These are phyloP conservation scores for Podila clonocystis DNA, from an alignment of 192 early-diverging fungal genomes.

Conservation along the genomic window DNA sequence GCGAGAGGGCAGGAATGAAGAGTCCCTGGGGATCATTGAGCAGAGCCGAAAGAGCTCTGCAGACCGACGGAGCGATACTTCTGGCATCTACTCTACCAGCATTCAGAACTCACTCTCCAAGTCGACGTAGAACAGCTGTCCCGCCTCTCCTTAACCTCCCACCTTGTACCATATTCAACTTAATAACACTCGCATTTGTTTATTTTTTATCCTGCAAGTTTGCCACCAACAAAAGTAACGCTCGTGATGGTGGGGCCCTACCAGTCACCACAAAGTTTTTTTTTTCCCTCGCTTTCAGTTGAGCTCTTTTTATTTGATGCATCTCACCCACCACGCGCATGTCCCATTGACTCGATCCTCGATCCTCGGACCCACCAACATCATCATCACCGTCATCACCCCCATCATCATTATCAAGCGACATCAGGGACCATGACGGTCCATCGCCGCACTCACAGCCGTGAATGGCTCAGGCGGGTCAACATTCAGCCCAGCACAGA, in stretches of 20 bases:
- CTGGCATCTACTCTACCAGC: conserved; percentile 18
- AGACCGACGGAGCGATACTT: conserved; percentile 31
- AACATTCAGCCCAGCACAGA: conserved; percentile 36
- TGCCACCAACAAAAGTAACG: no score
- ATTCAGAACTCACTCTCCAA: not conserved
- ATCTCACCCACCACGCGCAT: no score
- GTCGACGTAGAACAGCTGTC: not conserved
- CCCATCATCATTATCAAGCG: no score
- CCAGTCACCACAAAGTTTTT: not conserved
- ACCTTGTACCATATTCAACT: no score
- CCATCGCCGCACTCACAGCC: not conserved
- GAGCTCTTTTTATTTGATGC: not conserved
- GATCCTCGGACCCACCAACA: not conserved
- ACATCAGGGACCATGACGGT: no score
- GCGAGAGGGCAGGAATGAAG: conserved; percentile 12
- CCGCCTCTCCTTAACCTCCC: no score
- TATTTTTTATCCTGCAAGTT: no score
- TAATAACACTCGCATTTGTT: no score
- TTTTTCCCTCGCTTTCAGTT: not conserved
- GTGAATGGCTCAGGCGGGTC: not conserved
- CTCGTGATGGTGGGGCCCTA: no score
- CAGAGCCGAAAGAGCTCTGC: conserved; percentile 40
- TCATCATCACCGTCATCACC: no score
- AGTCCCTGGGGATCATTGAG: conserved; percentile 39
- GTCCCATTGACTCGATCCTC: not conserved